Evolutionary conservation across 192 early-diverging fungal genomes (phyloP).

Genomic region (Coemansia sp.): DNA sequence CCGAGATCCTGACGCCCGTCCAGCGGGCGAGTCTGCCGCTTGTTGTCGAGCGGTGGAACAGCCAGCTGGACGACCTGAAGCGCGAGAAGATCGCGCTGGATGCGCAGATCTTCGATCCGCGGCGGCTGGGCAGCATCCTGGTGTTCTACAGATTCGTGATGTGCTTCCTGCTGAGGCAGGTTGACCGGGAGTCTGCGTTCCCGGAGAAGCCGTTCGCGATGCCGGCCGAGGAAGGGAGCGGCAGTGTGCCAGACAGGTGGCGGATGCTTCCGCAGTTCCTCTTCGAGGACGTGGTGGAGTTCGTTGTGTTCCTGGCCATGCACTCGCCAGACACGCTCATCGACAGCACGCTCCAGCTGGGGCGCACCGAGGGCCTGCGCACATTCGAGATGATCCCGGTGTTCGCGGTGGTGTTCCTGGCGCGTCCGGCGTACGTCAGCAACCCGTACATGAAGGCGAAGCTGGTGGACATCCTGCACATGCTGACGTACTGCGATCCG

Average conservation of each 20-base stretch:
- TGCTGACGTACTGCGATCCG: constrained; percentile 42
- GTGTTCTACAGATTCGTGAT: constrained; percentile 90
- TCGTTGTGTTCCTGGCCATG: constrained; percentile 34
- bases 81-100: constrained; percentile 71
- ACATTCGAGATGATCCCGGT: constrained; percentile 52
- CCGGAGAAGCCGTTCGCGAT: constrained; percentile 41
- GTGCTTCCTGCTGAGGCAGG: constrained; percentile 80
- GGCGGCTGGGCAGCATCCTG: constrained; percentile 63
- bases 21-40: constrained; percentile 41
- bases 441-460: constrained; percentile 96
- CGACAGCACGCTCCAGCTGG: constrained; percentile 37
- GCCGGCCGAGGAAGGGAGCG: constrained; percentile 27
- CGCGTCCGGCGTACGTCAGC: constrained; percentile 76
- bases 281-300: constrained; percentile 79
- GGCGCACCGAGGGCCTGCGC: constrained; percentile 24
- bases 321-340: constrained; percentile 39
- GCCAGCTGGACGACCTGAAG: constrained; percentile 69
- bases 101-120: constrained; percentile 73
- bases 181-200: constrained; percentile 55
- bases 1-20: constrained; percentile 18
- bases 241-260: constrained; percentile 48
- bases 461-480: constrained; percentile 77
- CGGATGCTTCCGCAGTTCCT: constrained; percentile 89
- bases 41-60: constrained; percentile 62
- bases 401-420: constrained; percentile 80